phyloP scores from a whole-genome alignment of 2,329 filamentous ascomycete genomes.

The Neofusicoccum sp. region DNA sequence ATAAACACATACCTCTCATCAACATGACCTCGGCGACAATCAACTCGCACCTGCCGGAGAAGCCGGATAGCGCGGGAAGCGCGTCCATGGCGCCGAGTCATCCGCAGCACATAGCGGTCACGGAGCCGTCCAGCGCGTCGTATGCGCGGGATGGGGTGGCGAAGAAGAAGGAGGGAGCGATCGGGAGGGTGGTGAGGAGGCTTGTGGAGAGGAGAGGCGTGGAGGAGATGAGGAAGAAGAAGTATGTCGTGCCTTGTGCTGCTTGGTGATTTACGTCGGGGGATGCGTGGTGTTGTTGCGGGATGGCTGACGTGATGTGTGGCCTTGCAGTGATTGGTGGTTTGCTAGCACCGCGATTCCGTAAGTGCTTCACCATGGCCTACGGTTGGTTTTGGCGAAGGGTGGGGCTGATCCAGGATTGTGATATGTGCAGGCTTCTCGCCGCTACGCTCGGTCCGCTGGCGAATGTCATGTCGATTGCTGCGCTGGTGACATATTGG shows the following conservation, averaged over 20 bases:
- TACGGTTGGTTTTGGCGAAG: too few species aligned
- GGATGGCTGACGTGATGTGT: neutral
- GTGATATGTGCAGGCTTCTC: conserved; percentile 51
- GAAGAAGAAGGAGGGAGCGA: neutral
- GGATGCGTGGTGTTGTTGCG: neutral
- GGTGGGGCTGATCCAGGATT: neutral
- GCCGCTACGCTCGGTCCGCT: conserved; percentile 82
- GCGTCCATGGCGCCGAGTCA: neutral
- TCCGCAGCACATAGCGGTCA: neutral
- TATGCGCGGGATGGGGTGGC: neutral
- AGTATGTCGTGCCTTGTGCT: neutral
- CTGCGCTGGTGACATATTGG: conserved; percentile 80
- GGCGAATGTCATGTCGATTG: conserved; percentile 84
- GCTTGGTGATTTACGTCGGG: neutral
- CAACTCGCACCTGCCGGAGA: neutral
- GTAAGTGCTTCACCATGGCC: neutral
- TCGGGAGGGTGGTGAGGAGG: neutral
- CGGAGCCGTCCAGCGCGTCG: neutral
- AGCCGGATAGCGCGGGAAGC: neutral
- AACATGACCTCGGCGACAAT: neutral
- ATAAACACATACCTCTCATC: neutral
- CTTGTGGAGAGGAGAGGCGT: conserved; percentile 1
- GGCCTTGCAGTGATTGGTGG: conserved; percentile 34
- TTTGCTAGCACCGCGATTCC: conserved; percentile 39
- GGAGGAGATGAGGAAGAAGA: conserved; percentile 2